These are phyloP conservation scores for Cystofilobasidium bisporidii DNA, from an alignment of 768 basidiomycete genomes.

Conservation along the genomic window DNA sequence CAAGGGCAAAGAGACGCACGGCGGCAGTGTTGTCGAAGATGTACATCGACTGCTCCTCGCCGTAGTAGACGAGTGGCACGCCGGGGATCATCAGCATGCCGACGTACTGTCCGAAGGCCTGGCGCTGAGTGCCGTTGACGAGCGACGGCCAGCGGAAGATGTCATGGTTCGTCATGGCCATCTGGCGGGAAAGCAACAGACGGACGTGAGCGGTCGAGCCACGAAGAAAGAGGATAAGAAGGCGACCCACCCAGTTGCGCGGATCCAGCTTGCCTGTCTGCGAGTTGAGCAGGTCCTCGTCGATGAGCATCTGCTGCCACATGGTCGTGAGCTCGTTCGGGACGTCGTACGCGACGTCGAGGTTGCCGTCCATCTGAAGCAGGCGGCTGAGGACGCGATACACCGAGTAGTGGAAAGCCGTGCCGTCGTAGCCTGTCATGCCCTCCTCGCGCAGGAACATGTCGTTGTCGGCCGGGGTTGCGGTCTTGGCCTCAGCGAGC, in stretches of 20 bases:
- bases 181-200: slow-evolving; percentile 30
- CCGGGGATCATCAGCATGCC: slow-evolving; percentile 75
- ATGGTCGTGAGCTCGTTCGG: slow-evolving; percentile 35
- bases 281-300: slow-evolving; percentile 75
- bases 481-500: slow-evolving; percentile 59
- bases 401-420: slow-evolving; percentile 88
- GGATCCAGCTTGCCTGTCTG: slow-evolving; percentile 61
- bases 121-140: slow-evolving; percentile 69
- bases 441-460: slow-evolving; percentile 68
- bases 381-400: slow-evolving; percentile 78
- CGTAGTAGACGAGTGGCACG: slow-evolving; percentile 69
- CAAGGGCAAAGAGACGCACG: slow-evolving; percentile 2
- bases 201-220: neutral
- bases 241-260: slow-evolving; percentile 45
- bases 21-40: slow-evolving; percentile 71
- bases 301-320: slow-evolving; percentile 74
- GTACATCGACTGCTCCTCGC: slow-evolving; percentile 83
- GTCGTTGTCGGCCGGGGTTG: slow-evolving; percentile 53
- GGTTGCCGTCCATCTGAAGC: slow-evolving; percentile 90
- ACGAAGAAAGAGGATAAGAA: neutral
- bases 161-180: slow-evolving; percentile 90
- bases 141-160: slow-evolving; percentile 81
- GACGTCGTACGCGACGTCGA: slow-evolving; percentile 62
- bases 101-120: slow-evolving; percentile 67
- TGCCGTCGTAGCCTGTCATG: slow-evolving; percentile 58